A percentile compares a stretch with the other conserved stretches of the same genome.
These are phyloP conservation scores for Clonostachys rhizophaga DNA, from an alignment of 2,329 filamentous ascomycete genomes.

Conservation along the genomic window DNA sequence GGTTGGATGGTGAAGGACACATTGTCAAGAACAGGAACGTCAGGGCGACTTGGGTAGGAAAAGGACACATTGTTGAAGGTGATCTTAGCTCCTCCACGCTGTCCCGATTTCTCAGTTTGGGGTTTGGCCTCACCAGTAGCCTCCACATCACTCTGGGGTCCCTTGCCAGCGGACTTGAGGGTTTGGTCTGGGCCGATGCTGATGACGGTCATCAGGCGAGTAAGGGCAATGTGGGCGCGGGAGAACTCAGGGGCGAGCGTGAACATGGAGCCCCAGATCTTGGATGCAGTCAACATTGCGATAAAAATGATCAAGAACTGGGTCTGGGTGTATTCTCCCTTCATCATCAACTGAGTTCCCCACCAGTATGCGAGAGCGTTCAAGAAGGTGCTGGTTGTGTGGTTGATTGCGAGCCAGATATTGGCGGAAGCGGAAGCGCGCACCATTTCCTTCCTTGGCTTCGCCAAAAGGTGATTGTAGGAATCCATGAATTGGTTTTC, in stretches of 20 bases:
- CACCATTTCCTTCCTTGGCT: slow-evolving; percentile 27
- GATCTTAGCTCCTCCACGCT: slow-evolving; percentile 1
- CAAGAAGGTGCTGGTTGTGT: slow-evolving; percentile 48
- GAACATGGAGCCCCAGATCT: slow-evolving; percentile 61
- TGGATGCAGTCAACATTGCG: slow-evolving; percentile 56
- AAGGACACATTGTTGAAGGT: slow-evolving; percentile 4
- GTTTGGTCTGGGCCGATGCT: slow-evolving; percentile 2
- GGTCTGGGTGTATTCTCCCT: slow-evolving; percentile 48
- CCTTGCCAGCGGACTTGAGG: slow-evolving; percentile 1
- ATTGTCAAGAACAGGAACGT: slow-evolving; percentile 40
- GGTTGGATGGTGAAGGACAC: slow-evolving; percentile 55
- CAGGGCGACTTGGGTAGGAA: slow-evolving; percentile 4
- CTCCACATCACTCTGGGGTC: background rate
- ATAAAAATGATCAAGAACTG: slow-evolving; percentile 61
- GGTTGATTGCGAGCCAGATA: slow-evolving; percentile 41
- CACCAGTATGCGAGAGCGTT: slow-evolving; percentile 66
- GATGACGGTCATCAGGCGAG: slow-evolving; percentile 32
- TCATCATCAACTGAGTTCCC: slow-evolving; percentile 56
- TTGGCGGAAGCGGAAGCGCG: slow-evolving; percentile 26
- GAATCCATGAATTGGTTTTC: slow-evolving; percentile 26
- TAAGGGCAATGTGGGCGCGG: slow-evolving; percentile 47
- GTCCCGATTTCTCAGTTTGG: background rate
- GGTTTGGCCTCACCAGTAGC: background rate
- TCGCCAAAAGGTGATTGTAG: slow-evolving; percentile 26
- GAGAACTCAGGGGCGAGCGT: slow-evolving; percentile 60